Evolutionary conservation across 306 rosid species (phyloP).

Genomic region (Citrullus mucosospermus): DNA sequence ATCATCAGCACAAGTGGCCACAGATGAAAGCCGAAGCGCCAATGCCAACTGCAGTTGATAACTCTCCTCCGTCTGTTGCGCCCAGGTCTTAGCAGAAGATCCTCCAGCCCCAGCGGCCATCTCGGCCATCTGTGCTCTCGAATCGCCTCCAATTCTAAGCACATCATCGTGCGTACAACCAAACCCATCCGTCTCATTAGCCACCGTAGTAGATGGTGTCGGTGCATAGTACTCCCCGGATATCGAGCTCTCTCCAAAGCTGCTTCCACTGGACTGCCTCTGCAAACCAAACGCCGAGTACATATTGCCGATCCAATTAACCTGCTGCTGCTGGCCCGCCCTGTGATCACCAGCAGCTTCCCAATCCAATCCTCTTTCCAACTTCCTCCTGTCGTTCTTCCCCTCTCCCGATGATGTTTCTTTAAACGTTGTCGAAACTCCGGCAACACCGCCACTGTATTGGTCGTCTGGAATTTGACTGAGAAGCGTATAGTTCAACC

Average conservation of each 20-base stretch:
- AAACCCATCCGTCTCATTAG: slow-evolving; percentile 52
- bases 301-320: slow-evolving; percentile 64
- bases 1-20: slow-evolving; percentile 85
- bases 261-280: slow-evolving; percentile 97
- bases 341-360: slow-evolving; percentile 54
- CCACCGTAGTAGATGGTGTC: slow-evolving; percentile 45
- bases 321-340: slow-evolving; percentile 40
- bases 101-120: slow-evolving; percentile 28
- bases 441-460: slow-evolving; percentile 15
- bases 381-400: slow-evolving; percentile 35
- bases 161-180: slow-evolving; percentile 53
- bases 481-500: slow-evolving; percentile 76
- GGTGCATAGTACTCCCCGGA: slow-evolving; percentile 85
- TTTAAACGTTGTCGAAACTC: slow-evolving; percentile 30
- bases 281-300: slow-evolving; percentile 59
- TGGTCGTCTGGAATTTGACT: slow-evolving; percentile 75
- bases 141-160: slow-evolving; percentile 34
- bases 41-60: slow-evolving; percentile 88
- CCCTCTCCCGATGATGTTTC: slow-evolving; percentile 54
- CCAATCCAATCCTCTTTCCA: slow-evolving; percentile 63
- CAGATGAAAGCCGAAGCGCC: slow-evolving; percentile 74
- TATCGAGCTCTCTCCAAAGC: slow-evolving; percentile 85
- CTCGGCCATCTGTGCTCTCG: slow-evolving; percentile 31
- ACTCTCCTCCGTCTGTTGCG: slow-evolving; percentile 99
- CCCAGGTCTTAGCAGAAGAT: slow-evolving; percentile 83